Evolutionary conservation across 2,329 filamentous ascomycete genomes (phyloP).

Genomic region (Colletotrichum lini): DNA sequence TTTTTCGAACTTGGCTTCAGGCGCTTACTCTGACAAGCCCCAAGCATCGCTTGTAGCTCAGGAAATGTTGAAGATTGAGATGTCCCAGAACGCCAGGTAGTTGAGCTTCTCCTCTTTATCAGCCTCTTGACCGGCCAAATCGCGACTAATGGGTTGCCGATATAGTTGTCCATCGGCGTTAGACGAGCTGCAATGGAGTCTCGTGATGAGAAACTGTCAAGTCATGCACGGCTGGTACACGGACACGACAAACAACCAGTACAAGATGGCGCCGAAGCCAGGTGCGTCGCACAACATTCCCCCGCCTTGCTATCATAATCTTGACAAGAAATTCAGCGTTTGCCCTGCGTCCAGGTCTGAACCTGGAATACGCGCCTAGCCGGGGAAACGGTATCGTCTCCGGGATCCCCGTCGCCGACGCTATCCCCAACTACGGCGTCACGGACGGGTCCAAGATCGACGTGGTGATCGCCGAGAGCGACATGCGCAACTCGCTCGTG

Average conservation of each 20-base stretch:
- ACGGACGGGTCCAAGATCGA: constrained; percentile 25
- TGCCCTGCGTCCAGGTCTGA: not conserved
- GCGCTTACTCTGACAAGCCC: not conserved
- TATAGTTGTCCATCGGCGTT: constrained; percentile 9
- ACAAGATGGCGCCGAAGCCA: constrained; percentile 25
- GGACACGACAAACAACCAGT: not conserved
- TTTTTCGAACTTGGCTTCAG: not conserved
- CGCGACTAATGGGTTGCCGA: too few relatives aligned
- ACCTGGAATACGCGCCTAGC: not conserved
- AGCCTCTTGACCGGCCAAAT: not conserved
- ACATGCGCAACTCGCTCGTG: constrained; percentile 9
- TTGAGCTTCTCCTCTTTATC: not conserved
- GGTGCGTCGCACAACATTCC: not conserved
- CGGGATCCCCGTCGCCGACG: not conserved
- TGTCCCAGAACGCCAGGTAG: not conserved
- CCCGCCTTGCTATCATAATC: not conserved
- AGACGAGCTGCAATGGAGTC: constrained; percentile 7
- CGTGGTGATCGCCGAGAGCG: constrained; percentile 4
- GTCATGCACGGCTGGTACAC: constrained; percentile 31
- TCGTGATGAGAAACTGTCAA: constrained; percentile 23
- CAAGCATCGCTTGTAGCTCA: not conserved
- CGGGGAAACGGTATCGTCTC: not conserved
- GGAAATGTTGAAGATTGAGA: constrained; percentile 11
- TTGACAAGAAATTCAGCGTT: not conserved
- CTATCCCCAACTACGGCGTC: constrained; percentile 24